Evolutionary conservation across 1,284 basidiomycete species (phyloP).

Genomic region (Xanthoconium separans): DNA sequence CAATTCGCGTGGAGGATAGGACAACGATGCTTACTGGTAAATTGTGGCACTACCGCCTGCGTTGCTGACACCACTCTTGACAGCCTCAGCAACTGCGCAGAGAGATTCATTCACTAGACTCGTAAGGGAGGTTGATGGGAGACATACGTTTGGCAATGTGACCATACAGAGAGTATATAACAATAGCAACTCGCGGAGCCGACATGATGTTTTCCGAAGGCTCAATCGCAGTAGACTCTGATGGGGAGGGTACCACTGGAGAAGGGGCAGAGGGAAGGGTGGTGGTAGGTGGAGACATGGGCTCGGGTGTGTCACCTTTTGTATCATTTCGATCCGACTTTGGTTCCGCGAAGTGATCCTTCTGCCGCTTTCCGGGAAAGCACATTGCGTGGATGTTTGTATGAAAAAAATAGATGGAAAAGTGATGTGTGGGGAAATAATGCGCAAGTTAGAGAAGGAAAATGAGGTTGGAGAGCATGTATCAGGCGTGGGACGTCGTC

Average conservation of each 20-base stretch:
- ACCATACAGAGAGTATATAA: conserved; percentile 84
- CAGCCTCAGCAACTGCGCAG: conserved; percentile 70
- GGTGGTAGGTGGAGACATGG: conserved; percentile 8
- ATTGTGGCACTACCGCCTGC: conserved; percentile 74
- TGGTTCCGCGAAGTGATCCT: conserved; percentile 33
- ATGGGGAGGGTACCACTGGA: not conserved
- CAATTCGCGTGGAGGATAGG: not conserved
- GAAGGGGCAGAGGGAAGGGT: conserved; percentile 1
- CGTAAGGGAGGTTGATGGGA: not conserved
- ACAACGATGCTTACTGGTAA: conserved; percentile 57
- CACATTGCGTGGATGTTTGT: conserved; percentile 34
- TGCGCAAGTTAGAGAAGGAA: not conserved
- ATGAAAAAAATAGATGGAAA: not conserved
- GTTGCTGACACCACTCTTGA: conserved; percentile 68
- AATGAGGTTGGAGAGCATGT: not conserved
- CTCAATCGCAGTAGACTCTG: not conserved
- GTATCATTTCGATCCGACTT: conserved; percentile 14
- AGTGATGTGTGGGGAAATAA: conserved; percentile 8
- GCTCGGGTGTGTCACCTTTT: conserved; percentile 14
- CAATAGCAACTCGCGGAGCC: conserved; percentile 68
- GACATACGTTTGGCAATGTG: conserved; percentile 71
- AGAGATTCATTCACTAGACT: not conserved
- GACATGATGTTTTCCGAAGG: conserved; percentile 17
- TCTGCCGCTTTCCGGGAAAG: conserved; percentile 42
- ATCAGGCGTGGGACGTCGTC: conserved; percentile 27